Evolutionary conservation across 2,329 filamentous ascomycete species (phyloP).

Genomic region (Aureobasidium leucospermi): DNA sequence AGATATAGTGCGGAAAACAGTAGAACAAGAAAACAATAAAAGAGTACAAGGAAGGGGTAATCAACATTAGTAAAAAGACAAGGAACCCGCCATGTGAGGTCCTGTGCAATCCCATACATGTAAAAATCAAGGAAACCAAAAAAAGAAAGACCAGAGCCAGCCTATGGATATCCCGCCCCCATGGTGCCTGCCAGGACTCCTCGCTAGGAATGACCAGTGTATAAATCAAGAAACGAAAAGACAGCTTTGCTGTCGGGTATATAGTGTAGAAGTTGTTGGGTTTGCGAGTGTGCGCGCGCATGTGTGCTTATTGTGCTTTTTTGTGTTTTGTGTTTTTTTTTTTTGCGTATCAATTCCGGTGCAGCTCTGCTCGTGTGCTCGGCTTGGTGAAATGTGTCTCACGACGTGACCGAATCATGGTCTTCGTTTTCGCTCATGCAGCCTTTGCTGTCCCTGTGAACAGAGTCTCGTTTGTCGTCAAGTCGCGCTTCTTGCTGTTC

Average conservation of each 20-base stretch:
- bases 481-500: no score
- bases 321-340: background rate
- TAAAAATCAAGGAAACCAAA: background rate
- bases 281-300: background rate
- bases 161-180: conserved; percentile 9
- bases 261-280: background rate
- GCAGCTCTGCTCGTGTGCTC: background rate
- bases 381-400: background rate
- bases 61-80: conserved; percentile 5
- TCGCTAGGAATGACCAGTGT: conserved; percentile 11
- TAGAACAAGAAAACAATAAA: background rate
- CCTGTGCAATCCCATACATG: conserved; percentile 6
- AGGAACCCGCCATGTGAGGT: conserved; percentile 8
- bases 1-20: background rate
- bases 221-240: background rate
- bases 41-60: background rate
- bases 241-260: background rate
- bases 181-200: conserved; percentile 11
- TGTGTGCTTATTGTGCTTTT: no score
- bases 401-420: background rate
- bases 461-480: background rate
- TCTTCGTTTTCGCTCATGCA: background rate
- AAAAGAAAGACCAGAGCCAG: conserved; percentile 5
- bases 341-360: background rate
- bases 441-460: background rate